phyloP scores from a whole-genome alignment of 139 green algal genomes.

The Auxenochlorella protothecoides region DNA sequence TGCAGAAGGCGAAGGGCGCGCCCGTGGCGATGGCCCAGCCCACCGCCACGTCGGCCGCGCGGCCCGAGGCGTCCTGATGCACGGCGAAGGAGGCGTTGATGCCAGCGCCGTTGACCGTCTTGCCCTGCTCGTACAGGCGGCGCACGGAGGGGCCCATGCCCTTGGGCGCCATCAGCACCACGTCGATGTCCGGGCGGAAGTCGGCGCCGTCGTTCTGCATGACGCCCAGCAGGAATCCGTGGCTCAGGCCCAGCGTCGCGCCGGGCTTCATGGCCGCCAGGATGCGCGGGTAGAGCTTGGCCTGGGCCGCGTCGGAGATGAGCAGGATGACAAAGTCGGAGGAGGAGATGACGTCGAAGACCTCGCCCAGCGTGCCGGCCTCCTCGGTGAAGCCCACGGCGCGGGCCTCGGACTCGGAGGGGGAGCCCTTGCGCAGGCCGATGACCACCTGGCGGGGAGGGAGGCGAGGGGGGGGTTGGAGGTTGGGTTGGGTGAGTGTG shows the following conservation, averaged over 20 bases:
- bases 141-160: constrained; percentile 98
- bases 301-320: constrained; percentile 96
- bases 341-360: constrained; percentile 80
- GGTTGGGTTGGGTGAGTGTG: not conserved
- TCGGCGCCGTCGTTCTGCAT: constrained; percentile 84
- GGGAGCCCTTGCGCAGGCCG: constrained; percentile 73
- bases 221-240: constrained; percentile 97
- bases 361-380: constrained; percentile 89
- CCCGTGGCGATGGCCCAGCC: constrained; percentile 94
- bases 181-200: constrained; percentile 98
- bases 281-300: constrained; percentile 89
- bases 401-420: constrained; percentile 75
- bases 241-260: constrained; percentile 89
- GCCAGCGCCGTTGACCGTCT: constrained; percentile 92
- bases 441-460: constrained; percentile 49
- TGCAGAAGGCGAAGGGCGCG: constrained; percentile 95
- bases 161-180: constrained; percentile 98
- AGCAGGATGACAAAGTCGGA: constrained; percentile 93
- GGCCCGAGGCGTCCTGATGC: constrained; percentile 96
- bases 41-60: constrained; percentile 88
- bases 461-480: no score
- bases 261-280: constrained; percentile 97
- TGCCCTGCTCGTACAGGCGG: constrained; percentile 96
- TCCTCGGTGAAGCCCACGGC: constrained; percentile 79
- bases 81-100: constrained; percentile 99